Evolutionary conservation across 2,329 filamentous ascomycete genomes (phyloP), one percentile per base, ranked within the genome.

Genomic region (Talaromyces sp.): DNA sequence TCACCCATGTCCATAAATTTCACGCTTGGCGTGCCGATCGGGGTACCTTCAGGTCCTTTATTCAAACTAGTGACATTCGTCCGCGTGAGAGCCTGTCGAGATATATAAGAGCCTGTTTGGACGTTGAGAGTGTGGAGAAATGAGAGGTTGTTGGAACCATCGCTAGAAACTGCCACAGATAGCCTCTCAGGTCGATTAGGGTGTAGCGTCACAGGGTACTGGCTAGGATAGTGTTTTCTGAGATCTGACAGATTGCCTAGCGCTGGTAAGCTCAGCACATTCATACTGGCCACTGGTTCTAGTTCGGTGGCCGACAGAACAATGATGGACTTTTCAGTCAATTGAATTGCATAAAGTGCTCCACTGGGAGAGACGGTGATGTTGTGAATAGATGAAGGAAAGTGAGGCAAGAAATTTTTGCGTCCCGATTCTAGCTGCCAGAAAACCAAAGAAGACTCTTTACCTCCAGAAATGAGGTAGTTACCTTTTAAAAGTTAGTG

Each of bases 321-420:
- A 83, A 98, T 93, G 58, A 89, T 82, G 1, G 92, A 96, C 75
- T 99, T 99, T 73, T 98, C 93, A 29, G 92, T 90, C 56, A 98
- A 81, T 66, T 92, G 89, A 26, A 98, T 74, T 4, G 87, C 89
- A 69, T 98, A 99, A 0, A 89, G 88, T 43, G 90, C 85, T 6
- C 95, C 93, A 19, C 80, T 81, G 0, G 88, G 83, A 17, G 93
- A 97, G 35, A 99, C 85, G 4, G 89, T 87, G 50, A 99, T 84
- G 67, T 89, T 91, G 71, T 95, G 89, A 38, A 99, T 89, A 27
- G 87, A 86, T 6, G 91, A 90, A 26, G 90, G 89, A 60, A 99
- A 82, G 82, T 98, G 92, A n/a, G 95, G 95, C 29, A 99, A 79
- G 70, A 88, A 91, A 70, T 95, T 89, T 69, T 86, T 86, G 71